Percentiles rank a stretch among this genome's conserved stretches.
Evolutionary conservation across 1,284 basidiomycete species (phyloP).

Genomic region (Gomphus bonarii): DNA sequence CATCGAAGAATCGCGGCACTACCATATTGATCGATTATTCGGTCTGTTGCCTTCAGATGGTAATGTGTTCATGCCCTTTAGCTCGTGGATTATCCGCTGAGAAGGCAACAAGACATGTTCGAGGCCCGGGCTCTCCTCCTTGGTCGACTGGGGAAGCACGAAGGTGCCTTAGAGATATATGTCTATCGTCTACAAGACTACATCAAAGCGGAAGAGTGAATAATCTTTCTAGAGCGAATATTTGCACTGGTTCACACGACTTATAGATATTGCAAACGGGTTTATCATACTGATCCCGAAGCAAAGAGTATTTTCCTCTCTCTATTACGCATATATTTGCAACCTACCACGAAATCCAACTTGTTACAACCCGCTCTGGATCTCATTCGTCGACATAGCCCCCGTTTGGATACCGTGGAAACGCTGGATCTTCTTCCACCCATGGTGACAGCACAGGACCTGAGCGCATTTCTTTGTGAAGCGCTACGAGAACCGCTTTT

Average conservation of each 20-base stretch:
- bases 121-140: slow-evolving; percentile 87
- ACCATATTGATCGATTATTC: slow-evolving; percentile 74
- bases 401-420: slow-evolving; percentile 68
- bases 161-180: slow-evolving; percentile 88
- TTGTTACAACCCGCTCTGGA: slow-evolving; percentile 73
- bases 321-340: slow-evolving; percentile 82
- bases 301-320: slow-evolving; percentile 70
- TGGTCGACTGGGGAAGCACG: slow-evolving; percentile 84
- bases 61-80: slow-evolving; percentile 21
- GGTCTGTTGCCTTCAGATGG: slow-evolving; percentile 68
- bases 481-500: slow-evolving; percentile 61
- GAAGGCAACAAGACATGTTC: slow-evolving; percentile 47
- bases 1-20: slow-evolving; percentile 61
- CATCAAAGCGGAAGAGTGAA: slow-evolving; percentile 79
- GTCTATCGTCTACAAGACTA: slow-evolving; percentile 80
- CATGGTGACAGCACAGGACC: slow-evolving; percentile 69
- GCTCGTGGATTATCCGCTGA: background rate
- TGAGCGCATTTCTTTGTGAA: slow-evolving; percentile 71
- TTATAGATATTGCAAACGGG: slow-evolving; percentile 75
- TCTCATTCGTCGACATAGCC: slow-evolving; percentile 76
- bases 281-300: slow-evolving; percentile 52
- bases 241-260: slow-evolving; percentile 1
- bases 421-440: slow-evolving; percentile 84
- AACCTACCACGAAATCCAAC: slow-evolving; percentile 41
- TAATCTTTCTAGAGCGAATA: slow-evolving; percentile 6